Base-by-base conservation (phyloP, 768 basidiomycete species). In the Favolaschia claudopus region DNA sequence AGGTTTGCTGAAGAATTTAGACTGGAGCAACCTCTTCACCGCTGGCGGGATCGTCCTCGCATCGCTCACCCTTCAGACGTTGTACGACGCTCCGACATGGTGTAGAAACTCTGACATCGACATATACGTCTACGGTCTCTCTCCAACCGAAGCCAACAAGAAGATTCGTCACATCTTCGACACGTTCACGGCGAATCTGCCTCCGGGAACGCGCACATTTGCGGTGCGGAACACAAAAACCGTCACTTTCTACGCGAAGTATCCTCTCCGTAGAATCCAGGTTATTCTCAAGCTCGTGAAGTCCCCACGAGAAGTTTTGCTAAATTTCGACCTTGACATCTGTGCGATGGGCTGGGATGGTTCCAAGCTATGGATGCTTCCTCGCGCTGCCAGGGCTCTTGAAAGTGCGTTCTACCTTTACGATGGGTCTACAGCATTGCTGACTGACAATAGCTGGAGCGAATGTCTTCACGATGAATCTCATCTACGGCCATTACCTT, bases 281-380 rank as follows among this genome's bases (percentile, higher is more conserved):
- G 50, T 60, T 20, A 47, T 60, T 3, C 52, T 60, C 32, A 40
- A 50, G 39, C 42, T 60, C 12, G 22, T 60, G 25, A n/a, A 37
- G 20, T 48, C 59, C 6, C 59, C 59, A 1, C 28, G 33, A 6
- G 45, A 48, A 7, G 59, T 60, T 29, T 25, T 55, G 27, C 52
- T 60, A 31, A 60, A 60, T 27, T 60, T 60, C n/a, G 59, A 55
- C 20, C 39, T 60, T 5, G 59, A 60, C n/a, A 55, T 55, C 8
- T 60, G 59, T 22, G 59, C 59, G 22, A 48, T 55, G 59, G 52
- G 46, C 1, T 60, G 50, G 50, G 51, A 59, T 29, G 58, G 58
- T 5, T 22, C 36, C 5, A 33, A 59, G 15, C 14, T 59, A 28
- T 59, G 50, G 49, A 59, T 59, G 57, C 50, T 52, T 14, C 57